Percentiles rank a stretch among this genome's conserved stretches.
phyloP scores from a whole-genome alignment of 305 asterid genomes.

The Plantago coronopus region DNA sequence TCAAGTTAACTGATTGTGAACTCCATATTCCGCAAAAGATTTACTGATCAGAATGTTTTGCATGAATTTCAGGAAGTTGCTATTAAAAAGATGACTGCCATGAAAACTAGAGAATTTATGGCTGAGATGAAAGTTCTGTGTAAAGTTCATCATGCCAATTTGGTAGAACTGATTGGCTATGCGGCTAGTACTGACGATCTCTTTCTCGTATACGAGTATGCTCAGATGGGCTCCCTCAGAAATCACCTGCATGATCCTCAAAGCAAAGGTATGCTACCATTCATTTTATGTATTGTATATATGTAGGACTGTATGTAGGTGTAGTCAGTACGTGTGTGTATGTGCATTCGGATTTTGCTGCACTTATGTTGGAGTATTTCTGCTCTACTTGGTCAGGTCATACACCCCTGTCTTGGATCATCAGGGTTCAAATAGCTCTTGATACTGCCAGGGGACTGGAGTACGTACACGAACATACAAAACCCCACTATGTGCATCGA shows the following conservation, averaged over 20 bases:
- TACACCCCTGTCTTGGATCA: slow-evolving; percentile 81
- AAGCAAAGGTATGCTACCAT: slow-evolving; percentile 57
- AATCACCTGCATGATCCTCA: slow-evolving; percentile 93
- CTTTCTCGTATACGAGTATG: slow-evolving; percentile 82
- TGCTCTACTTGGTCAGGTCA: slow-evolving; percentile 51
- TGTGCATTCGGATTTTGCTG: not conserved
- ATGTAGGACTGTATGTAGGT: too few relatives aligned
- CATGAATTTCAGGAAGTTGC: slow-evolving; percentile 73
- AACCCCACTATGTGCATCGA: slow-evolving; percentile 94
- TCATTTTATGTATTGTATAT: not conserved
- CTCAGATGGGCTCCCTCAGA: slow-evolving; percentile 83
- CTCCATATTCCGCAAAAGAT: slow-evolving; percentile 14
- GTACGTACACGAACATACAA: slow-evolving; percentile 96
- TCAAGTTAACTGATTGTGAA: slow-evolving; percentile 19
- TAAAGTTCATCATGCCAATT: slow-evolving; percentile 95
- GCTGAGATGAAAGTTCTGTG: slow-evolving; percentile 96
- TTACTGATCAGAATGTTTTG: slow-evolving; percentile 14
- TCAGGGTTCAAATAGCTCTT: slow-evolving; percentile 94
- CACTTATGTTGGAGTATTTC: slow-evolving; percentile 11
- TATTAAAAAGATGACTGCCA: slow-evolving; percentile 80
- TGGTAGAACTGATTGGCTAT: slow-evolving; percentile 98
- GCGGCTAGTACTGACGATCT: slow-evolving; percentile 80
- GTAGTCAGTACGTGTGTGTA: not conserved
- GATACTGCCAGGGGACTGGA: slow-evolving; percentile 96
- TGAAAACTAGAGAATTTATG: slow-evolving; percentile 80